Conservation (phyloP, 2,329 filamentous ascomycete genomes). For the Cytospora piceae region DNA sequence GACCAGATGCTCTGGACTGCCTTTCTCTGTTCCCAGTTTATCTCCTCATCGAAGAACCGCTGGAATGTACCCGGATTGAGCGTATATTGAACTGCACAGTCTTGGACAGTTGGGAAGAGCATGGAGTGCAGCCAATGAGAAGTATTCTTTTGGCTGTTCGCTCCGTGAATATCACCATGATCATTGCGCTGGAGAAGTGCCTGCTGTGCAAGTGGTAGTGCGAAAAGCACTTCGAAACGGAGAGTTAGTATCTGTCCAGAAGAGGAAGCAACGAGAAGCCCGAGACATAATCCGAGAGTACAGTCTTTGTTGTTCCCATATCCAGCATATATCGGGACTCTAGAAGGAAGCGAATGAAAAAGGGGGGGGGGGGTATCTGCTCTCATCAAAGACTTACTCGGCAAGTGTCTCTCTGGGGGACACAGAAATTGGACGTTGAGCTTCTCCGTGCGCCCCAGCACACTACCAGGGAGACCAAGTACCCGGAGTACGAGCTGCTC, state of each 20-base stretch:
- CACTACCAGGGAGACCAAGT: conserved; percentile 22
- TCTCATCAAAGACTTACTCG: conserved; percentile 10
- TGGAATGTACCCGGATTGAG: conserved; percentile 28
- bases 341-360: not conserved
- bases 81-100: conserved; percentile 32
- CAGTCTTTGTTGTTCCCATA: not conserved
- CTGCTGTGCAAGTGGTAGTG: conserved; percentile 28
- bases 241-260: not conserved
- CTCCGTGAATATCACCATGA: not conserved
- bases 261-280: not conserved
- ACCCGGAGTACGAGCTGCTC: conserved; percentile 32
- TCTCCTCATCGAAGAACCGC: conserved; percentile 27
- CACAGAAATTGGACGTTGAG: conserved; percentile 34
- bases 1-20: conserved; percentile 33
- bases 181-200: conserved; percentile 22
- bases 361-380: too few relatives aligned
- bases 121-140: conserved; percentile 34
- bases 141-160: not conserved
- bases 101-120: conserved; percentile 33
- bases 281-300: not conserved
- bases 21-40: conserved; percentile 35
- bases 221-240: conserved; percentile 18
- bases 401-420: conserved; percentile 21
- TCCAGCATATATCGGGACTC: too few relatives aligned
- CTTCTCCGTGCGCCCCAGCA: conserved; percentile 13